A percentile compares a stretch with the other conserved stretches of the same genome.
Evolutionary conservation across 2,329 filamentous ascomycete species (phyloP).

Genomic region (Septoria linicola): DNA sequence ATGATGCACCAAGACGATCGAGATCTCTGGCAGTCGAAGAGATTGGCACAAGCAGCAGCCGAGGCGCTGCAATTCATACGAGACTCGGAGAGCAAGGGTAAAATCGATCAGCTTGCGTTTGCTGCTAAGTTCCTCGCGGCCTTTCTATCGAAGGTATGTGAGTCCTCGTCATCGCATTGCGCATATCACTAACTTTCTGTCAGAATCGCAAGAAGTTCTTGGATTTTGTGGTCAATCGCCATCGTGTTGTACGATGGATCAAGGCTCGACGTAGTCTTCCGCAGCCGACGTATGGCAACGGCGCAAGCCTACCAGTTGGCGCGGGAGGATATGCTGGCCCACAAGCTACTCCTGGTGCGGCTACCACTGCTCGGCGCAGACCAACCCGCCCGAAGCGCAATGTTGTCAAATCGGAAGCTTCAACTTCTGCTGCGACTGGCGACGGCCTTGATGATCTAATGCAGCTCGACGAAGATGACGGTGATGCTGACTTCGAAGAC

Average conservation of each 20-base stretch:
- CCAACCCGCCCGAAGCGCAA: slow-evolving; percentile 1
- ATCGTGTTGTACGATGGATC: slow-evolving; percentile 9
- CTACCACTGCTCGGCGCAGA: background rate
- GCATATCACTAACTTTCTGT: slow-evolving; percentile 6
- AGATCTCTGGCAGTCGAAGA: slow-evolving; percentile 46
- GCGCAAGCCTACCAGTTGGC: background rate
- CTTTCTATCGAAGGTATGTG: slow-evolving; percentile 22
- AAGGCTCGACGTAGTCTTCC: slow-evolving; percentile 6
- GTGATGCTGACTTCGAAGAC: background rate
- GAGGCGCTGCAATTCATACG: slow-evolving; percentile 21
- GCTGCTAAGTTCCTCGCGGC: slow-evolving; percentile 15
- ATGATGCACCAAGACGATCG: slow-evolving; percentile 45
- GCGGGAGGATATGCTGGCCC: background rate
- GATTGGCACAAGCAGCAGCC: slow-evolving; percentile 16
- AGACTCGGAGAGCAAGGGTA: slow-evolving; percentile 13
- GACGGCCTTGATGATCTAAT: slow-evolving; percentile 11
- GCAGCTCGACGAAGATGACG: too few species aligned
- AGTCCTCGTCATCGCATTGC: background rate
- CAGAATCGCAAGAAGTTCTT: slow-evolving; percentile 16
- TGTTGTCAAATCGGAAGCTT: background rate
- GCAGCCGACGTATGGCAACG: slow-evolving; percentile 2
- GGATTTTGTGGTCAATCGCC: slow-evolving; percentile 17
- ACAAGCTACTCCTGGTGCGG: background rate
- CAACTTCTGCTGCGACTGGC: slow-evolving; percentile 1
- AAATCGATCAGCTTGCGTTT: slow-evolving; percentile 10